These are phyloP conservation scores for Suillus subaureus DNA, from an alignment of 768 basidiomycete species.

Conservation along the genomic window DNA sequence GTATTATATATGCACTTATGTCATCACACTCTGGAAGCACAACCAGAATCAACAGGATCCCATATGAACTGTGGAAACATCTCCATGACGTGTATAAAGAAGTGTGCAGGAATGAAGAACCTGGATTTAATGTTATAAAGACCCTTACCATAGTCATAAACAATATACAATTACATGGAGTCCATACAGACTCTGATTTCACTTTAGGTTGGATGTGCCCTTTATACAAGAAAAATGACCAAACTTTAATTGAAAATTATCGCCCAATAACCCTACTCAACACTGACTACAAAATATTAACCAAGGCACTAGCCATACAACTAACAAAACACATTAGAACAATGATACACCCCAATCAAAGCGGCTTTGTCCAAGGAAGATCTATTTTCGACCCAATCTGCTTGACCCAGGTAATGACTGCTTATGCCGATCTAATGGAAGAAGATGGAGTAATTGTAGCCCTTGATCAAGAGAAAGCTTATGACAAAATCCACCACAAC, in stretches of 20 bases:
- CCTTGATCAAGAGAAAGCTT: slow-evolving; percentile 35
- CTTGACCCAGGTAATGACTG: slow-evolving; percentile 27
- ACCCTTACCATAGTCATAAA: slow-evolving; percentile 10
- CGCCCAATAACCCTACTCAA: slow-evolving; percentile 40
- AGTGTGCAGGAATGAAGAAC: background rate
- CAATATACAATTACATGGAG: slow-evolving; percentile 22
- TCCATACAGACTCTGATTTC: background rate
- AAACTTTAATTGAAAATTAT: slow-evolving; percentile 38
- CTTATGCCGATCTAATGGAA: slow-evolving; percentile 24
- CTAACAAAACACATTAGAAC: too few species aligned
- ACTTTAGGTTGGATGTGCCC: slow-evolving; percentile 20
- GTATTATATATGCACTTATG: slow-evolving; percentile 16
- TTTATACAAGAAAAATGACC: slow-evolving; percentile 44
- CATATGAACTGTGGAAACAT: slow-evolving; percentile 32
- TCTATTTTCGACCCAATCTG: slow-evolving; percentile 35
- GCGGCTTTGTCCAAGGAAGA: slow-evolving; percentile 39
- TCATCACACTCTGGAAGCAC: slow-evolving; percentile 21
- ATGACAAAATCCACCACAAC: slow-evolving; percentile 20
- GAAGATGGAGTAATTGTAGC: slow-evolving; percentile 30
- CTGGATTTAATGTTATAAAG: slow-evolving; percentile 12
- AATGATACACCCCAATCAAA: slow-evolving; percentile 37
- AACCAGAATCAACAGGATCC: slow-evolving; percentile 25
- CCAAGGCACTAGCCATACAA: slow-evolving; percentile 22
- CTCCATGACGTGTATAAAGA: background rate
- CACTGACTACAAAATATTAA: slow-evolving; percentile 36